phyloP scores from a whole-genome alignment of 2,329 filamentous ascomycete genomes.

The Chrysoporthe puriensis region DNA sequence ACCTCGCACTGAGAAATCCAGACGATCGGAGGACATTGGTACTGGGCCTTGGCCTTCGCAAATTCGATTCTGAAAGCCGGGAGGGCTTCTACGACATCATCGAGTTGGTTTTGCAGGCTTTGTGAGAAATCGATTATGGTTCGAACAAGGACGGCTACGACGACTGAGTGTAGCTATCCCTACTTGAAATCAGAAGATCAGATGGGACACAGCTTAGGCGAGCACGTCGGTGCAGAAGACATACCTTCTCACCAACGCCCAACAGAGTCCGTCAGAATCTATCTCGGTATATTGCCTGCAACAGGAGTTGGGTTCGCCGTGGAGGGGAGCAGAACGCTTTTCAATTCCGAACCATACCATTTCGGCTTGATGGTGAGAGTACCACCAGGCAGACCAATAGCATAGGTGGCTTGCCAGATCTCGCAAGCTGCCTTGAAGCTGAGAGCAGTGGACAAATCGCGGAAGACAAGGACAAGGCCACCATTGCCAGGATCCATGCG shows the following conservation, averaged over 20 bases:
- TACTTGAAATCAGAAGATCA: background rate
- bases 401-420: background rate
- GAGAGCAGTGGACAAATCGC: background rate
- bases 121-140: conserved; percentile 40
- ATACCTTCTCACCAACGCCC: background rate
- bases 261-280: background rate
- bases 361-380: background rate
- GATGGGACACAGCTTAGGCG: background rate
- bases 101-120: conserved; percentile 62
- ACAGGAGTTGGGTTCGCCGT: background rate
- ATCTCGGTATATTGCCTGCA: background rate
- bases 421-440: background rate
- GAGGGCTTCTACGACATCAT: conserved; percentile 68
- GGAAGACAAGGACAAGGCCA: background rate
- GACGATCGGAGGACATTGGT: conserved; percentile 65
- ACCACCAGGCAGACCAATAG: too few relatives aligned
- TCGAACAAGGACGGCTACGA: background rate
- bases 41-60: conserved; percentile 62
- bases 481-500: background rate
- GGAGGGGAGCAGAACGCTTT: background rate
- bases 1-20: conserved; percentile 72
- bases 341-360: background rate
- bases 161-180: background rate
- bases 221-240: background rate
- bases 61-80: conserved; percentile 49